A percentile compares a stretch with the other conserved stretches of the same genome.
These are phyloP conservation scores for Fomitopsis schrenkii DNA, from an alignment of 1,284 basidiomycete species.

Conservation along the genomic window DNA sequence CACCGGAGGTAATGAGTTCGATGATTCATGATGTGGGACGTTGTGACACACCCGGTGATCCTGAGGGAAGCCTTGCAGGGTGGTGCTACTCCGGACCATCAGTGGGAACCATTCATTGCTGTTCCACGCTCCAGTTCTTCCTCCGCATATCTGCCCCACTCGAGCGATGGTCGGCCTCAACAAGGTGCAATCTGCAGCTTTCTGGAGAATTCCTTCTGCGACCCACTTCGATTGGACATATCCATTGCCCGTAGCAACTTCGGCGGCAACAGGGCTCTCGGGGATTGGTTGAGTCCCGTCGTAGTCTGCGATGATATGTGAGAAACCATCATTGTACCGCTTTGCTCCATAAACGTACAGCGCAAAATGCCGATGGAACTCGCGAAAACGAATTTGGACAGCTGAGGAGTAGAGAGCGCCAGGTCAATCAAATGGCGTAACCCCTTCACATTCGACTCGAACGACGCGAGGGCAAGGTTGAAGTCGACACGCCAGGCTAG, in stretches of 20 bases:
- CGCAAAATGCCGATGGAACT: slow-evolving; percentile 29
- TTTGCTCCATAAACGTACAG: slow-evolving; percentile 5
- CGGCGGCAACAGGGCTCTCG: slow-evolving; percentile 16
- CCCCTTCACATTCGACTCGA: slow-evolving; percentile 17
- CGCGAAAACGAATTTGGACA: slow-evolving; percentile 25
- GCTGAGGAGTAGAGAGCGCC: slow-evolving; percentile 19
- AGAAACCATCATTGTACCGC: neutral
- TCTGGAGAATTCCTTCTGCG: slow-evolving; percentile 27
- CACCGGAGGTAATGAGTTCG: neutral
- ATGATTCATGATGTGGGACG: neutral
- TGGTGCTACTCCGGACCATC: slow-evolving; percentile 31
- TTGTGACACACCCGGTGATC: slow-evolving; percentile 14
- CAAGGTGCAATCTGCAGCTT: slow-evolving; percentile 12
- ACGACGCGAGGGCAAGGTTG: slow-evolving; percentile 22
- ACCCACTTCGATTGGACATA: slow-evolving; percentile 40
- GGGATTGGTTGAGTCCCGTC: neutral
- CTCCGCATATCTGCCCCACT: slow-evolving; percentile 41
- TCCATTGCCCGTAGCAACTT: slow-evolving; percentile 28
- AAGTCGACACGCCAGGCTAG: slow-evolving; percentile 35
- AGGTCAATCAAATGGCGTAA: slow-evolving; percentile 19
- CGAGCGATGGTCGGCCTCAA: slow-evolving; percentile 31
- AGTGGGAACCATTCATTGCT: slow-evolving; percentile 41
- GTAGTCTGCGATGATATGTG: slow-evolving; percentile 1
- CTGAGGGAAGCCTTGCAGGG: slow-evolving; percentile 25
- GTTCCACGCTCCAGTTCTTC: slow-evolving; percentile 37